Conservation (phyloP, 139 green algal species). For the Chlorella sp. region DNA sequence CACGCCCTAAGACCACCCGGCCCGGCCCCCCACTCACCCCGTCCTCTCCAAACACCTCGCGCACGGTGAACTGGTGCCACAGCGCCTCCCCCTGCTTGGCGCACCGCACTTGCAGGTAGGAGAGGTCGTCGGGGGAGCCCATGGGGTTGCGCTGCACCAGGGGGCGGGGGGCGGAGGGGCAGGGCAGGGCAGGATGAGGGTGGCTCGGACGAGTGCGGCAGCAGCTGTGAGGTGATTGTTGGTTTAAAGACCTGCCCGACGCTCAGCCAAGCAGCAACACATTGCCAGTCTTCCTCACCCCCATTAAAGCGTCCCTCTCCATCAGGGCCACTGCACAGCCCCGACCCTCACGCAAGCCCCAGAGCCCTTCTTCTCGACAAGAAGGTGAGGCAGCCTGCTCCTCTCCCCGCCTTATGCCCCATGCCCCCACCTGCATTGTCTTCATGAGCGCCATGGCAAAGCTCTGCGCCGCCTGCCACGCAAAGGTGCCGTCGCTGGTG, state of each 20-base stretch:
- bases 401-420: too few species aligned
- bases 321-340: too few species aligned
- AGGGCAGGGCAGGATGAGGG: background rate
- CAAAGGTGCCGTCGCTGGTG: conserved; percentile 39
- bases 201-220: too few species aligned
- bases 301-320: too few species aligned
- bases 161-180: background rate
- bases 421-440: conserved; percentile 31
- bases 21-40: background rate
- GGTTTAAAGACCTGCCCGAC: too few species aligned
- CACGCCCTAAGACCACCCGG: too few species aligned
- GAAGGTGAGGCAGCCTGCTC: too few species aligned
- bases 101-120: conserved; percentile 49
- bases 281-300: too few species aligned
- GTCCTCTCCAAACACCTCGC: conserved; percentile 29
- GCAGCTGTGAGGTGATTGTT: too few species aligned
- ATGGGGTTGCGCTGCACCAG: conserved; percentile 41
- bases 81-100: conserved; percentile 41
- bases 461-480: conserved; percentile 51
- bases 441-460: conserved; percentile 43
- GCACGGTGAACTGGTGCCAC: conserved; percentile 45
- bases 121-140: conserved; percentile 40
- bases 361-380: too few species aligned
- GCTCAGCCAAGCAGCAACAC: background rate
- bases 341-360: background rate